phyloP scores from a whole-genome alignment of 106 monocot species.

The Dendrobium officinale region DNA sequence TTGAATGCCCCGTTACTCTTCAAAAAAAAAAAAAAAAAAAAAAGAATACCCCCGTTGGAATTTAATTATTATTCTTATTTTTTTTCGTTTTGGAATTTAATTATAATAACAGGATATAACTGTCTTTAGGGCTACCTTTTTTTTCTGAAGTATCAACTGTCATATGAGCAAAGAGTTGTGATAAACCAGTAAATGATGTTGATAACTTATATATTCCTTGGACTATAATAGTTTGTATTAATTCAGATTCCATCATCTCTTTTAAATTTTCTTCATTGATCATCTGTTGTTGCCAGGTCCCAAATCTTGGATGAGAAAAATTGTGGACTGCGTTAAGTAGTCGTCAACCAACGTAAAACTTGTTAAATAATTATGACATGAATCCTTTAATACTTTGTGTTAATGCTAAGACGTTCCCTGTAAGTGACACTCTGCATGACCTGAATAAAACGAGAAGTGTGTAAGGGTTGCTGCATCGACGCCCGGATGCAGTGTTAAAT shows the following conservation, averaged over 20 bases:
- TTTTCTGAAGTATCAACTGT: not conserved
- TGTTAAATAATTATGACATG: too few species aligned
- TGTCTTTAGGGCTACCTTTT: not conserved
- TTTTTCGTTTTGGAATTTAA: not conserved
- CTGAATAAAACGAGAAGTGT: too few species aligned
- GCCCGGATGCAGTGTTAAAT: too few species aligned
- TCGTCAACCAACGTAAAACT: too few species aligned
- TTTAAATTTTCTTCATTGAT: not conserved
- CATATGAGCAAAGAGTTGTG: not conserved
- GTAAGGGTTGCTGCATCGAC: too few species aligned
- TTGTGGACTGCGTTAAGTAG: too few species aligned
- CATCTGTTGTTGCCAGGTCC: too few species aligned
- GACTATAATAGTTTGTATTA: slow-evolving; percentile 1
- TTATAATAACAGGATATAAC: not conserved
- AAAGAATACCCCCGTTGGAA: not conserved
- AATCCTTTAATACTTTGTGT: too few species aligned
- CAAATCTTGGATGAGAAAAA: too few species aligned
- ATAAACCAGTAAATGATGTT: not conserved
- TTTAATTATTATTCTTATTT: not conserved
- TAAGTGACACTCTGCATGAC: too few species aligned
- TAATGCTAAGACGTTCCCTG: too few species aligned
- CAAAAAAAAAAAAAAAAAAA: too few species aligned
- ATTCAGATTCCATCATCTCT: not conserved
- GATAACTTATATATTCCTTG: not conserved
- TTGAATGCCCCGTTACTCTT: not conserved